phyloP scores from a whole-genome alignment of 1,139 yeast genomes.

The Debaryomyces psychrophilus region DNA sequence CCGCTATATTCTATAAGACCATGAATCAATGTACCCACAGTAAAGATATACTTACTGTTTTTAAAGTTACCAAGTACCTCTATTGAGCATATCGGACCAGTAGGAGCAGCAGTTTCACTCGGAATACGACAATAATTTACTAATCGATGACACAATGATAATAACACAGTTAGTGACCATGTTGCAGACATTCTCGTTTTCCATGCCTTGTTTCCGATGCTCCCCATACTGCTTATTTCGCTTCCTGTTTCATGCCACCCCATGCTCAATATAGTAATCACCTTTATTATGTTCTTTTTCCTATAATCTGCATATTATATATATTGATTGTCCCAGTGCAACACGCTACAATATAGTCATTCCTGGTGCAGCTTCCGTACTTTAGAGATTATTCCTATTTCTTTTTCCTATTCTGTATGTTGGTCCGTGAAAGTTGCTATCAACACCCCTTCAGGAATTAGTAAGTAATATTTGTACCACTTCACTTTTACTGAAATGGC shows the following conservation, averaged over 20 bases:
- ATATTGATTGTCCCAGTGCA: not conserved
- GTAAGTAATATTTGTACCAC: not conserved
- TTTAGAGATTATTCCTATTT: no score
- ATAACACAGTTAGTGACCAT: not conserved
- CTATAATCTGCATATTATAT: not conserved
- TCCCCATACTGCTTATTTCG: not conserved
- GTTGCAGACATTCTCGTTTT: not conserved
- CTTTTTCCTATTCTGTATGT: no score
- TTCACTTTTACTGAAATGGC: not conserved
- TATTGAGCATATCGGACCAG: no score
- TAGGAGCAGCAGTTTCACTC: not conserved
- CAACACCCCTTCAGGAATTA: not conserved
- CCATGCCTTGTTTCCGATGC: not conserved
- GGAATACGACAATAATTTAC: not conserved
- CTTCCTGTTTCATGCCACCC: not conserved
- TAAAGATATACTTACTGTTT: no score
- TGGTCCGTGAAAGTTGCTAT: no score
- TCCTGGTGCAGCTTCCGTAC: no score
- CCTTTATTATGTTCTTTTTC: not conserved
- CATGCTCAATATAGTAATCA: not conserved
- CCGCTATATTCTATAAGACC: no score
- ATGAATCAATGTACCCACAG: no score
- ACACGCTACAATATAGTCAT: not conserved
- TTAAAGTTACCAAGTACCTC: no score
- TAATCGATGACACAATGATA: not conserved